Evolutionary conservation across 2,329 filamentous ascomycete genomes (phyloP).

Genomic region (Trichoderma sp.): DNA sequence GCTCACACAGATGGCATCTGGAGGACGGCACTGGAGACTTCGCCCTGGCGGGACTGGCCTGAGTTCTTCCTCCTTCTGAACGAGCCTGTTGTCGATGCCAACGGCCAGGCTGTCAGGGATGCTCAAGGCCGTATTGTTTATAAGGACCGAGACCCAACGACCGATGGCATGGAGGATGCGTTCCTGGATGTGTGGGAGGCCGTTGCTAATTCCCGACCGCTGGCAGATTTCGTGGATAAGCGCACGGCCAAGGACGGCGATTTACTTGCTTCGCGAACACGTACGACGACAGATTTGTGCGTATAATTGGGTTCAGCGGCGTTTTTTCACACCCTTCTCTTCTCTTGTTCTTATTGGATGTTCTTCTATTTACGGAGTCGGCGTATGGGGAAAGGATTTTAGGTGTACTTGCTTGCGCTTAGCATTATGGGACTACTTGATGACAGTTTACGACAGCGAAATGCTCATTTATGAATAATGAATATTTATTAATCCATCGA

Average conservation of each 20-base stretch:
- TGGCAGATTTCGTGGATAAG: constrained; percentile 22
- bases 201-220: constrained; percentile 24
- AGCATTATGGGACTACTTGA: neutral
- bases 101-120: constrained; percentile 8
- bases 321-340: no score
- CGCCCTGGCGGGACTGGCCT: constrained; percentile 30
- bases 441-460: neutral
- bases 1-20: constrained; percentile 28
- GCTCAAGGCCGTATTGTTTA: constrained; percentile 17
- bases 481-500: neutral
- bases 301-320: neutral
- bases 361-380: neutral
- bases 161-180: constrained; percentile 24
- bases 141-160: constrained; percentile 15
- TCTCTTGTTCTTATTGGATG: neutral
- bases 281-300: constrained; percentile 1
- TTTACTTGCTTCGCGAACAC: constrained; percentile 20
- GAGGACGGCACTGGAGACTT: constrained; percentile 24
- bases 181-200: constrained; percentile 29
- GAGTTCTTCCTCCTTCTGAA: constrained; percentile 25
- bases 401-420: neutral
- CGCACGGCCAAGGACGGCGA: constrained; percentile 11
- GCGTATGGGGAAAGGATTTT: neutral
- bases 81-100: constrained; percentile 21
- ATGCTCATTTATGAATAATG: neutral